These are phyloP conservation scores for Cylindrotheca closterium DNA, from an alignment of 108 stramenopile species.

Conservation along the genomic window DNA sequence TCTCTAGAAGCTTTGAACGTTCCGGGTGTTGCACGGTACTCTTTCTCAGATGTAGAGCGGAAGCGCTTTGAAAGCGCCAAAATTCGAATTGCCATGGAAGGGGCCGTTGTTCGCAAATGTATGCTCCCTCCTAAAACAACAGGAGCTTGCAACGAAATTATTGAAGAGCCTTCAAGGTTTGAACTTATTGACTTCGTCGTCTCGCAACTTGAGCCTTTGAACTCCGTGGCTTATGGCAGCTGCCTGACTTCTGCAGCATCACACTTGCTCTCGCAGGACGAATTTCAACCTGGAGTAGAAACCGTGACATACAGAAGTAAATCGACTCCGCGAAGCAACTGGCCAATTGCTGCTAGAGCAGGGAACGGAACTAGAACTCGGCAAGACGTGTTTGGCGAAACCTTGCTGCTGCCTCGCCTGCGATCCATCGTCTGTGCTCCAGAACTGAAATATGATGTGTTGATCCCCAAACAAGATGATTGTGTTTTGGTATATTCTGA, in stretches of 20 bases:
- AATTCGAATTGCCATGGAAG: conserved; percentile 25
- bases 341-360: conserved; percentile 2
- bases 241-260: neutral
- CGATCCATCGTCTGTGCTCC: neutral
- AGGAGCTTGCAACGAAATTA: neutral
- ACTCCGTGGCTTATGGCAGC: neutral
- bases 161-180: too few species aligned
- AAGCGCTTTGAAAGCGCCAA: conserved; percentile 20
- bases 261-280: neutral
- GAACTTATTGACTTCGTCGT: neutral
- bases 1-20: conserved; percentile 29
- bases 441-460: neutral
- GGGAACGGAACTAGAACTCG: neutral
- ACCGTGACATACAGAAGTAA: too few species aligned
- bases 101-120: neutral
- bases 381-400: conserved; percentile 6
- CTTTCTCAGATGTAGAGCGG: conserved; percentile 5
- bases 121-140: neutral
- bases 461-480: neutral
- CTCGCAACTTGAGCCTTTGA: neutral
- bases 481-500: conserved; percentile 34
- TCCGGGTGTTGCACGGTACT: conserved; percentile 24
- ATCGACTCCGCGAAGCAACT: neutral
- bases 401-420: conserved; percentile 4
- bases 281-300: too few species aligned